Conservation (phyloP, 257 asterid genomes). For the Nicotiana otophora region DNA sequence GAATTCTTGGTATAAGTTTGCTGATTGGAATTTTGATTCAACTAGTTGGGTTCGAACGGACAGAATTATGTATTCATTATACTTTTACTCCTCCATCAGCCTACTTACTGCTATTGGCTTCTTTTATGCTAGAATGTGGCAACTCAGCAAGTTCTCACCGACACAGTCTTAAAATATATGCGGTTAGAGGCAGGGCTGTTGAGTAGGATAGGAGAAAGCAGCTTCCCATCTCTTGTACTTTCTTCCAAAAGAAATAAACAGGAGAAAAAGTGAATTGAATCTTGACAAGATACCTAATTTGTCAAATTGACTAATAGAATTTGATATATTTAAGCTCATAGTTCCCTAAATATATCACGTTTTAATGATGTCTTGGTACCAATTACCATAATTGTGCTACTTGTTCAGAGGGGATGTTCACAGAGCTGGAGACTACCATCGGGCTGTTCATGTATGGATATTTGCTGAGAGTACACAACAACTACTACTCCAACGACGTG, state of each 20-base stretch:
- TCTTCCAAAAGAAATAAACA: neutral
- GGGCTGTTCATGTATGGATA: constrained; percentile 95
- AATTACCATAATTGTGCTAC: constrained; percentile 7
- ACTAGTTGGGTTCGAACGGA: neutral
- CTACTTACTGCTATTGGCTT: neutral
- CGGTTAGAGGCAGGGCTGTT: neutral
- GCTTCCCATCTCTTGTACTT: neutral
- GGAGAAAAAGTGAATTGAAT: neutral
- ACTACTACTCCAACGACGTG: constrained; percentile 69
- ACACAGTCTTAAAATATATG: neutral
- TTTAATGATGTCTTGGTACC: constrained; percentile 1
- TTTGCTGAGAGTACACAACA: constrained; percentile 83
- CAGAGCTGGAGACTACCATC: constrained; percentile 87
- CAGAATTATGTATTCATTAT: neutral
- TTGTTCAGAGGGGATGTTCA: constrained; percentile 62
- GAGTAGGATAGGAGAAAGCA: neutral
- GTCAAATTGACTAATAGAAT: neutral
- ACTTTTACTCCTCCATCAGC: neutral
- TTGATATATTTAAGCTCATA: neutral
- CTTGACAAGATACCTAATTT: neutral
- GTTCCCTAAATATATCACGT: neutral
- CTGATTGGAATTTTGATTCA: neutral
- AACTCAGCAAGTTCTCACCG: neutral
- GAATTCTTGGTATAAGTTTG: neutral
- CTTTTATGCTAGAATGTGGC: neutral